phyloP scores from a whole-genome alignment of 805 yeast genomes.

The Teunomyces panamensis region DNA sequence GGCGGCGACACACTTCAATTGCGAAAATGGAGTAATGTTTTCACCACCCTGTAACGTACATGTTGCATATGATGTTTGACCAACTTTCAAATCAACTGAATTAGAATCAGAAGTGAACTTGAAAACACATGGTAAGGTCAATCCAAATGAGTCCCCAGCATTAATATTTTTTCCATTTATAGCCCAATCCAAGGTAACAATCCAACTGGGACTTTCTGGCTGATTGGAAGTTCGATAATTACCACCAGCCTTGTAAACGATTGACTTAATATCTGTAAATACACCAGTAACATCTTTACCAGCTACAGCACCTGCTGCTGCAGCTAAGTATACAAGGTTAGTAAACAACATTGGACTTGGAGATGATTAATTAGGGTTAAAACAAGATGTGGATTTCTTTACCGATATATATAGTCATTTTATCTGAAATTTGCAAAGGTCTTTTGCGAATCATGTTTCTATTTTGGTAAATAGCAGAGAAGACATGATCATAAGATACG shows the following conservation, averaged over 20 bases:
- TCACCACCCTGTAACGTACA: constrained; percentile 16
- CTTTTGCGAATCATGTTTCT: background rate
- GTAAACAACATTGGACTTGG: background rate
- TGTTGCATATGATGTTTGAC: constrained; percentile 17
- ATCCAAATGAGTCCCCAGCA: constrained; percentile 17
- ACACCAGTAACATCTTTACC: constrained; percentile 11
- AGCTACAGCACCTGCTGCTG: constrained; percentile 2
- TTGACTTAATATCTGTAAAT: constrained; percentile 11
- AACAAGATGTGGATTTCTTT: background rate
- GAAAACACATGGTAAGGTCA: constrained; percentile 14
- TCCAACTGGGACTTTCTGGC: constrained; percentile 13
- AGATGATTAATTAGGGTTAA: background rate
- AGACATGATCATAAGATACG: background rate
- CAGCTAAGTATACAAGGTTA: constrained; percentile 1
- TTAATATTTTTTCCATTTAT: constrained; percentile 5
- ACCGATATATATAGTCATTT: background rate
- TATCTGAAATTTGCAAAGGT: background rate
- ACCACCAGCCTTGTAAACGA: constrained; percentile 2
- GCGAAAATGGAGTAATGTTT: constrained; percentile 6
- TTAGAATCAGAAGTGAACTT: constrained; percentile 10
- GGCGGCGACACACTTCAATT: constrained; percentile 10
- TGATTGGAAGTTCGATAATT: background rate
- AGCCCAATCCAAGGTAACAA: constrained; percentile 11
- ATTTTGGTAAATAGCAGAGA: background rate
- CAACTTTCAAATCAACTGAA: constrained; percentile 7